Base-by-base conservation (phyloP, 805 yeast species). In the Yarrowia sp. region DNA sequence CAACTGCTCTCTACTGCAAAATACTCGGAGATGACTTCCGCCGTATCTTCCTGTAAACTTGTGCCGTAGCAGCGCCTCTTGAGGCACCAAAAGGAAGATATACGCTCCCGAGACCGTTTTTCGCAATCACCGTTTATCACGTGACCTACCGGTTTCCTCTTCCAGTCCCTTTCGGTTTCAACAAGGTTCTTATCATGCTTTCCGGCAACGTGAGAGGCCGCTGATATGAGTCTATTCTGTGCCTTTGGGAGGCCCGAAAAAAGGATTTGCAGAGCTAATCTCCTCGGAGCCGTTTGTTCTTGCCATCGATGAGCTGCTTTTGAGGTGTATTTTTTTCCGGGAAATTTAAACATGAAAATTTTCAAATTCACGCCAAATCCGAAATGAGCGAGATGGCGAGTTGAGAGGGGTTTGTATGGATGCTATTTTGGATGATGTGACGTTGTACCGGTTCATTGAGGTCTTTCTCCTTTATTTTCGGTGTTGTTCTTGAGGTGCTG, bases 141-240 rank as follows among this genome's bases (percentile, higher is more conserved):
- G 46, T 22, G 46, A 39, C 16, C 29, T 4, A 3, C 16, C 8
- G 13, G 8, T 39, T 14, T 19, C 47, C 27, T 22, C 27, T 6
- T 14, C 4, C 6, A 13, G n/a, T n/a, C n/a, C 44, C 27, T 16
- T n/a, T 4, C 12, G 29, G 12, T 27, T 27, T 9, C 7, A 9
- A 27, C 51, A 44, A 44, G 24, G 51, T 44, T 44, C 25, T 44
- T 44, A 44, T 44, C 51, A 2, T 12, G 22, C 51, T 44, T 44
- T 24, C n/a, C 35, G 12, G 24, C 35, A 44, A 29, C 25, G 18
- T 44, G 51, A 44, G 22, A 44, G 51, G 51, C 18, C 13, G 51
- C 35, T 10, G 51, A 44, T 44, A 44, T 13, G 35, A 44, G 33
- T 13, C 24, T 44, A 18, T 35, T 44, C 13, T 6, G 22, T 2